Percentiles rank a stretch among this genome's conserved stretches.
Conservation (phyloP, 2,329 filamentous ascomycete species). For the Hypoxylon sp. region DNA sequence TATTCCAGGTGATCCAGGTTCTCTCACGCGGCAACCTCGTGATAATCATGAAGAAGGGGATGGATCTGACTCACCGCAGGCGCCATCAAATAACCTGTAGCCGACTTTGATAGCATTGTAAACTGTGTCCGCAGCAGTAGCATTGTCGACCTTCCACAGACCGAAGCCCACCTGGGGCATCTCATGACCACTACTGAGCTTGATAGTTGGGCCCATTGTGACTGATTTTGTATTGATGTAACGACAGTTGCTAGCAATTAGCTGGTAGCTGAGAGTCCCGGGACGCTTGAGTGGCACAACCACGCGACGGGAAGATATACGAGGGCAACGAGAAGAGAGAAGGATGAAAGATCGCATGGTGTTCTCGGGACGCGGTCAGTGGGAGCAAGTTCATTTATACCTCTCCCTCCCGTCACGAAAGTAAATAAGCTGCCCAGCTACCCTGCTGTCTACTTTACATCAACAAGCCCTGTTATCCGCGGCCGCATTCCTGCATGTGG, state of each 20-base stretch:
- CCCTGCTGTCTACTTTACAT: constrained; percentile 25
- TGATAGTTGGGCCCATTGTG: constrained; percentile 63
- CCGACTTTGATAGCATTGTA: constrained; percentile 80
- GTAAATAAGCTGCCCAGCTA: constrained; percentile 42
- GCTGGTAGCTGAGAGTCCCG: constrained; percentile 24
- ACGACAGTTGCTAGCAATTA: constrained; percentile 23
- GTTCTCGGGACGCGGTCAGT: constrained; percentile 27
- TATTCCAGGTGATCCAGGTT: constrained; percentile 11
- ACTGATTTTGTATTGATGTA: constrained; percentile 34
- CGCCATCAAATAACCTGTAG: constrained; percentile 73
- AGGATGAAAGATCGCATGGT: constrained; percentile 38
- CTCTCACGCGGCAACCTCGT: constrained; percentile 22
- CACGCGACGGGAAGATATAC: constrained; percentile 34
- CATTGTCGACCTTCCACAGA: constrained; percentile 86
- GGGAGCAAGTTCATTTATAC: constrained; percentile 41
- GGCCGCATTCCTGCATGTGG: constrained; percentile 31
- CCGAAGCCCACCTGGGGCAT: constrained; percentile 85
- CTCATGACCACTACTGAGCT: constrained; percentile 75
- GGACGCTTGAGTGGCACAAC: constrained; percentile 22
- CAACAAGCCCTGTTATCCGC: constrained; percentile 28
- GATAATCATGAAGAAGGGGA: constrained; percentile 10
- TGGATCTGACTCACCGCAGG: constrained; percentile 65
- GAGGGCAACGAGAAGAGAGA: constrained; percentile 31
- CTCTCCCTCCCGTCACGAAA: constrained; percentile 29
- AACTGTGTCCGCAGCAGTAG: constrained; percentile 79